phyloP scores from a whole-genome alignment of 257 asterid genomes.

The Apocynum venetum region DNA sequence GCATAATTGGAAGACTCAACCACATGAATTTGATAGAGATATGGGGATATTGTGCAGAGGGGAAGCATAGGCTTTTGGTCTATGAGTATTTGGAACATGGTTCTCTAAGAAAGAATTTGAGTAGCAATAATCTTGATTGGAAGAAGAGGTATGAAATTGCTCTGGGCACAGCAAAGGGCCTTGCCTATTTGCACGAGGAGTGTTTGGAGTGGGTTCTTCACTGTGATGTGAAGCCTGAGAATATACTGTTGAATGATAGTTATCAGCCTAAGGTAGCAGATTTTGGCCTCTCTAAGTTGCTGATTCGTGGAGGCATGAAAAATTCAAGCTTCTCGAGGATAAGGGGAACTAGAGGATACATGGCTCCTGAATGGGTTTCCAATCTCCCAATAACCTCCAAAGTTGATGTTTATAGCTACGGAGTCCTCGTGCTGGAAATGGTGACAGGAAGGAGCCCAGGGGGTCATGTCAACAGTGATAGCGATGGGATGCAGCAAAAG shows the following conservation, averaged over 20 bases:
- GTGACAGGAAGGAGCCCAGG: constrained; percentile 27
- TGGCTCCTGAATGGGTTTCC: constrained; percentile 51
- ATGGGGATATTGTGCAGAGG: constrained; percentile 36
- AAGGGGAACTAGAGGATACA: constrained; percentile 46
- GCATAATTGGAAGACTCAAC: constrained; percentile 27
- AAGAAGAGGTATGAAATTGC: constrained; percentile 32
- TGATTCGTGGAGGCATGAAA: constrained; percentile 13
- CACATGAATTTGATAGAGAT: constrained; percentile 32
- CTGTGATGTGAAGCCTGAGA: constrained; percentile 51
- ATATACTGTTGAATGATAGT: constrained; percentile 33
- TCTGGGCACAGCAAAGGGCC: constrained; percentile 36
- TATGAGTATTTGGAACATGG: constrained; percentile 37
- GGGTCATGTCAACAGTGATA: too few species aligned
- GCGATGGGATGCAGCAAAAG: constrained; percentile 15
- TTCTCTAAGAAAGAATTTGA: constrained; percentile 25
- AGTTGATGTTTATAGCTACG: constrained; percentile 46
- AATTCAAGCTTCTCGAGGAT: constrained; percentile 22
- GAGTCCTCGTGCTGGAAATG: constrained; percentile 40
- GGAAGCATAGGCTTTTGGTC: constrained; percentile 33
- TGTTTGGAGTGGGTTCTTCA: constrained; percentile 45
- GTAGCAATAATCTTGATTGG: constrained; percentile 32
- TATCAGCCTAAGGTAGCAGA: constrained; percentile 40
- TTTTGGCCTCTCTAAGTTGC: constrained; percentile 36
- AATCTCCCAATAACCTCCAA: constrained; percentile 40
- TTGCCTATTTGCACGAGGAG: constrained; percentile 48